phyloP scores from a whole-genome alignment of 208 protist species.

The Acanthamoeba rhysodes region DNA sequence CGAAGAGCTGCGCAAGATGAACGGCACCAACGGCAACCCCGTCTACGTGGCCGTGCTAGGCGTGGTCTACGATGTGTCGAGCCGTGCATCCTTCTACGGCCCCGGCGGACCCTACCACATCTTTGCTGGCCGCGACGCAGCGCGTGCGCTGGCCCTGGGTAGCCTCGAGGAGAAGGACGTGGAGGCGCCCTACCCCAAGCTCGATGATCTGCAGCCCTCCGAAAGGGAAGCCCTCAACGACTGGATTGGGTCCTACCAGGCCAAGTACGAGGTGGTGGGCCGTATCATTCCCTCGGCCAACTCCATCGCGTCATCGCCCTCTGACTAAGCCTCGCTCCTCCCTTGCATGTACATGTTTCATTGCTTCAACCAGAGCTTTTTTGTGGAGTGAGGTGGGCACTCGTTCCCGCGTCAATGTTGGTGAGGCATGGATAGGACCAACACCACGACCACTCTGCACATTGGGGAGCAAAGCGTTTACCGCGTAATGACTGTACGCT shows the following conservation, averaged over 20 bases:
- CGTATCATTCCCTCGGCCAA: not conserved
- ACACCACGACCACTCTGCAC: no score
- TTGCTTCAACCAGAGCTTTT: no score
- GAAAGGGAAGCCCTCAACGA: slow-evolving; percentile 49
- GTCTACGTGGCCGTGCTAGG: slow-evolving; percentile 78
- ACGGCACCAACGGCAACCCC: slow-evolving; percentile 26
- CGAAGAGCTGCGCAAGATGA: slow-evolving; percentile 45
- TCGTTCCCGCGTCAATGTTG: no score
- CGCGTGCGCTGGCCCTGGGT: slow-evolving; percentile 12
- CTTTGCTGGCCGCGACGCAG: slow-evolving; percentile 76
- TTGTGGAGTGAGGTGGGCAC: not conserved
- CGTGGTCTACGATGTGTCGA: slow-evolving; percentile 79
- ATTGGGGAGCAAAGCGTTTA: no score
- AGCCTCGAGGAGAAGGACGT: slow-evolving; percentile 60
- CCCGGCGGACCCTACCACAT: slow-evolving; percentile 78
- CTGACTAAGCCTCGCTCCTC: not conserved
- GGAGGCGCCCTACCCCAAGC: slow-evolving; percentile 12
- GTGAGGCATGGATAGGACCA: no score
- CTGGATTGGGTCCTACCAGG: slow-evolving; percentile 14
- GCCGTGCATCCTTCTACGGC: slow-evolving; percentile 46
- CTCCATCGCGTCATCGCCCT: not conserved
- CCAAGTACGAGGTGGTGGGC: slow-evolving; percentile 44
- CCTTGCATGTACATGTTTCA: not conserved
- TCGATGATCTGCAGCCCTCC: slow-evolving; percentile 26
- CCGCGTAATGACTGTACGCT: no score